Base-by-base conservation (phyloP, 345 rosid species). In the Euphorbia pulcherrima region DNA sequence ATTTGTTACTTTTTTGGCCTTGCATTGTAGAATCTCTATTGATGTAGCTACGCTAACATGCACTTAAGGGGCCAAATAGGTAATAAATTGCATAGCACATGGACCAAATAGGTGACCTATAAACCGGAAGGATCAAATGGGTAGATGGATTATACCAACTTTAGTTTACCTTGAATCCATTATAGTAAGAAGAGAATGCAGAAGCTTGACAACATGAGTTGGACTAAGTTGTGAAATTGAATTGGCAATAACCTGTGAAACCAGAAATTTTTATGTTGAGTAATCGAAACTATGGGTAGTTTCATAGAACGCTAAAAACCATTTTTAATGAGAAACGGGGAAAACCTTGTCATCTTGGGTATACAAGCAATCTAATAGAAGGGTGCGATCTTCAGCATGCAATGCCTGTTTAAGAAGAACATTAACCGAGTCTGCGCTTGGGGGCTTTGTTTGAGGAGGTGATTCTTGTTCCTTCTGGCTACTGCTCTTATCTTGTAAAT, bases 381-480 rank as follows among this genome's bases (percentile, higher is more conserved):
- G 97, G 8, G 92, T 79, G 4, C 87, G 92, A 67, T 94, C 97
- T 75, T 88, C 93, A 52, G 97, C 97, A 70, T 77, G 87, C 28
- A 94, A 70, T 5, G 99, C 99, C 76, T 95, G 97, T 79, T 81
- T 95, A 47, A 92, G 86, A 73, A 95, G 83, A 86, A 92, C 74
- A 64, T 78, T 75, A 51, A 95, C 88, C 0, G 99, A 95, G 40
- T 93, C 90, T 1, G 98, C 97, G n/a, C 85, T 88, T 26, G 98
- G 94, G 72, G 89, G 90, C 81, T 84, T 89, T 39, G 66, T 65
- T 18, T 0, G 67, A 77, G 79, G 71, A 60, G 80, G 52, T 54
- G 78, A 70, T 21, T 72, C 85, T 48, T 63, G 26, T 67, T 64
- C 59, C 66, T 80, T 89, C n/a, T 29, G 58, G 74, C 12, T 70